Evolutionary conservation across 768 basidiomycete species (phyloP).

Genomic region (Lactarius hatsudake): DNA sequence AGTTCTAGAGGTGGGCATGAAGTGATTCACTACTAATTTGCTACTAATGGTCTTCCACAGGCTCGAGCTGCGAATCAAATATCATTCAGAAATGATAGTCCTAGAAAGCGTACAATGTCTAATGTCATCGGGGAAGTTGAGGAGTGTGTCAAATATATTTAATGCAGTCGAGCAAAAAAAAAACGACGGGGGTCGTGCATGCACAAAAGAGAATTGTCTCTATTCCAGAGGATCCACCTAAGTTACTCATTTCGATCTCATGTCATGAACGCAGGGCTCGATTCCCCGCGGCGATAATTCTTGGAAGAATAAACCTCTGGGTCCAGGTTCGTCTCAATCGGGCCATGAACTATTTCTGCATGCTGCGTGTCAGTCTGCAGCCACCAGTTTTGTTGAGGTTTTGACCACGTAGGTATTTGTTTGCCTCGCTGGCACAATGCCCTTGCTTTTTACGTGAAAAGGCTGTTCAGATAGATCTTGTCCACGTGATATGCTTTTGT

Average conservation of each 20-base stretch:
- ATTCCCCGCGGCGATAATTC: too few species aligned
- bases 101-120: background rate
- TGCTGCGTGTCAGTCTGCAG: too few species aligned
- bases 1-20: background rate
- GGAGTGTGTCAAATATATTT: background rate
- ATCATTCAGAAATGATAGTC: background rate
- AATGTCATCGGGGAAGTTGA: background rate
- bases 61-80: background rate
- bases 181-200: too few species aligned
- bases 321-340: too few species aligned
- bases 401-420: too few species aligned
- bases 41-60: background rate
- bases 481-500: slow-evolving; percentile 13
- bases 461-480: background rate
- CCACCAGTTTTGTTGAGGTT: too few species aligned
- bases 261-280: background rate
- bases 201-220: background rate
- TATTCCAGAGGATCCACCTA: background rate
- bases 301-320: too few species aligned
- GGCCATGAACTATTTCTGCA: too few species aligned
- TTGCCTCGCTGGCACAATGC: too few species aligned
- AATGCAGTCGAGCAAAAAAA: background rate
- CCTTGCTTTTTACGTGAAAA: too few species aligned
- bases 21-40: background rate
- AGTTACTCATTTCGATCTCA: background rate